phyloP scores from a whole-genome alignment of 139 green algal genomes.

The Coelastrella sp. region DNA sequence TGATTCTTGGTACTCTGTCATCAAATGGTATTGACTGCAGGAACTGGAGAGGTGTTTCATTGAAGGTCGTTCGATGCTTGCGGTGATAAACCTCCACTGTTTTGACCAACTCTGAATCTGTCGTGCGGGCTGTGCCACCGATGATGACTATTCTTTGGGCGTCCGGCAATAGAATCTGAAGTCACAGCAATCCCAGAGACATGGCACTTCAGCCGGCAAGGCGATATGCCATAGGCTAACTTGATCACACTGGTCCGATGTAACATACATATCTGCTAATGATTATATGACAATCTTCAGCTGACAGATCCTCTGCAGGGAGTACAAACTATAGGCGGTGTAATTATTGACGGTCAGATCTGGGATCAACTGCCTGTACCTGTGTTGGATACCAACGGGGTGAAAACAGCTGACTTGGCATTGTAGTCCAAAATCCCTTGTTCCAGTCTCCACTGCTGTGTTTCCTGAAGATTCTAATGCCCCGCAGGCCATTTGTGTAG shows the following conservation, averaged over 20 bases:
- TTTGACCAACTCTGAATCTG: not conserved
- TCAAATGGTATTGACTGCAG: not conserved
- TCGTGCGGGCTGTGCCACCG: not conserved
- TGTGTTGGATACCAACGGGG: conserved; percentile 13
- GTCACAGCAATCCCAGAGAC: too few relatives aligned
- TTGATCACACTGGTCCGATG: not conserved
- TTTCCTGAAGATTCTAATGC: not conserved
- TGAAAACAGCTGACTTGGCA: not conserved
- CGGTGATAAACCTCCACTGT: not conserved
- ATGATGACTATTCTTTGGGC: not conserved
- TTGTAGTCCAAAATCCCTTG: not conserved
- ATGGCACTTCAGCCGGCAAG: too few relatives aligned
- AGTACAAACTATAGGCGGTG: too few relatives aligned
- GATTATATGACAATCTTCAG: too few relatives aligned
- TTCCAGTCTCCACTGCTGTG: not conserved
- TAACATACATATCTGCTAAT: too few relatives aligned
- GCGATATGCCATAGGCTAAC: too few relatives aligned
- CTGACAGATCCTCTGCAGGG: too few relatives aligned
- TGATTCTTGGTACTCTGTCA: too few relatives aligned
- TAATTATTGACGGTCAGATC: too few relatives aligned
- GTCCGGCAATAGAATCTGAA: not conserved
- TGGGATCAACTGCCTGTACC: too few relatives aligned
- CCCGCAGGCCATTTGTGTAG: not conserved
- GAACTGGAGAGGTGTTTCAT: not conserved
- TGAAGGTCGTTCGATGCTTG: not conserved